Conservation (phyloP, 257 asterid species). For the Solanum chiquidenum region DNA sequence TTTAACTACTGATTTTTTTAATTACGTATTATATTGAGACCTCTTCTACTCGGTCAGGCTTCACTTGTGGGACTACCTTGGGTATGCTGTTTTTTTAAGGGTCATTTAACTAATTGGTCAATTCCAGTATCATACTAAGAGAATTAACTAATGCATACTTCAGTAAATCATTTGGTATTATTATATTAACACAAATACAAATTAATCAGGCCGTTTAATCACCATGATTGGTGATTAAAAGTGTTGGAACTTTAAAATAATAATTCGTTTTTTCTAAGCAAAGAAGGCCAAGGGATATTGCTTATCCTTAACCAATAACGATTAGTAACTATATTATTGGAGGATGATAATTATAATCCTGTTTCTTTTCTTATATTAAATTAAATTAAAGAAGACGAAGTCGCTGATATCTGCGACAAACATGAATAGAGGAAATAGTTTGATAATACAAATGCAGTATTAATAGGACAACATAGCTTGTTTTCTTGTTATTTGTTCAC, state of each 20-base stretch:
- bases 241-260: neutral
- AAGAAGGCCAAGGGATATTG: neutral
- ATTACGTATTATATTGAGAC: neutral
- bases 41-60: neutral
- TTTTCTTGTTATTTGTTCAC: neutral
- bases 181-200: neutral
- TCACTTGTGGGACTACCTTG: neutral
- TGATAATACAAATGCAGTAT: neutral
- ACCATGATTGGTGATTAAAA: neutral
- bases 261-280: neutral
- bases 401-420: neutral
- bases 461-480: neutral
- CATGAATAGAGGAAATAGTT: neutral
- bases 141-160: neutral
- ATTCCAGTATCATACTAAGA: neutral
- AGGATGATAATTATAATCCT: neutral
- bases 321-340: neutral
- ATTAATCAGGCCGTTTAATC: neutral
- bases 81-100: neutral
- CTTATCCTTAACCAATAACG: neutral
- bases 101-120: neutral
- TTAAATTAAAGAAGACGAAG: neutral
- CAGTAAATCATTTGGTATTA: neutral
- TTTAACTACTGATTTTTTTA: neutral
- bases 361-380: neutral